Conservation (phyloP, 208 protist genomes). For the Trypanosoma theileri region DNA sequence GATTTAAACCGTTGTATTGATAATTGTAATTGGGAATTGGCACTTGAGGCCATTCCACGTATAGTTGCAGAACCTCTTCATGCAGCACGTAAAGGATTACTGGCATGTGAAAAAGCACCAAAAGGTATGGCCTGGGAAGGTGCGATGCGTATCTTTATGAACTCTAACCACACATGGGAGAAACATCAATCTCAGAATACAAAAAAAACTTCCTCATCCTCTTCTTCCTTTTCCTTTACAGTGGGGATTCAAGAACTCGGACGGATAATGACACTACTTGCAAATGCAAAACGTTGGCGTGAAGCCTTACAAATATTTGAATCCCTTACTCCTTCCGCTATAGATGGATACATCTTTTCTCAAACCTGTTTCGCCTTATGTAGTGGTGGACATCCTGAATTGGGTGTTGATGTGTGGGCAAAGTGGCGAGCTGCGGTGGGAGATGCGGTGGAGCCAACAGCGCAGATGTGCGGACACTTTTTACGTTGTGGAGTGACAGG, state of each 20-base stretch:
- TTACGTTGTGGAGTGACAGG: slow-evolving; percentile 47
- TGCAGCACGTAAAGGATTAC: slow-evolving; percentile 41
- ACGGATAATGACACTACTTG: slow-evolving; percentile 53
- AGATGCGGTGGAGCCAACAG: slow-evolving; percentile 45
- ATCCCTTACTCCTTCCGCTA: slow-evolving; percentile 12
- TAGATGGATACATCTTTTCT: slow-evolving; percentile 63
- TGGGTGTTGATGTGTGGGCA: slow-evolving; percentile 59
- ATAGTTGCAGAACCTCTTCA: slow-evolving; percentile 34
- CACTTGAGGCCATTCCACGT: slow-evolving; percentile 33
- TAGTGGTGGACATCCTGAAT: slow-evolving; percentile 19
- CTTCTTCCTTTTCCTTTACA: background rate
- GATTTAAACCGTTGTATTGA: slow-evolving; percentile 48
- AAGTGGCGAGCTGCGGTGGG: slow-evolving; percentile 63
- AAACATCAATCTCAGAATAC: background rate
- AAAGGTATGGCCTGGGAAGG: slow-evolving; percentile 27
- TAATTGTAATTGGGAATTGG: slow-evolving; percentile 48
- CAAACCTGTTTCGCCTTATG: slow-evolving; percentile 54
- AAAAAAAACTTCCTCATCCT: background rate
- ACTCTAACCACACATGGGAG: slow-evolving; percentile 16
- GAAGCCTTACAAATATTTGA: slow-evolving; percentile 57
- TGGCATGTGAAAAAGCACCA: slow-evolving; percentile 31
- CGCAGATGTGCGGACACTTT: slow-evolving; percentile 50
- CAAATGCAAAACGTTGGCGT: slow-evolving; percentile 42
- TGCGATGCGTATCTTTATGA: slow-evolving; percentile 24
- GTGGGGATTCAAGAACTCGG: slow-evolving; percentile 40